Base-by-base conservation (phyloP, 2,329 filamentous ascomycete species). In the Lachnellula cervina region DNA sequence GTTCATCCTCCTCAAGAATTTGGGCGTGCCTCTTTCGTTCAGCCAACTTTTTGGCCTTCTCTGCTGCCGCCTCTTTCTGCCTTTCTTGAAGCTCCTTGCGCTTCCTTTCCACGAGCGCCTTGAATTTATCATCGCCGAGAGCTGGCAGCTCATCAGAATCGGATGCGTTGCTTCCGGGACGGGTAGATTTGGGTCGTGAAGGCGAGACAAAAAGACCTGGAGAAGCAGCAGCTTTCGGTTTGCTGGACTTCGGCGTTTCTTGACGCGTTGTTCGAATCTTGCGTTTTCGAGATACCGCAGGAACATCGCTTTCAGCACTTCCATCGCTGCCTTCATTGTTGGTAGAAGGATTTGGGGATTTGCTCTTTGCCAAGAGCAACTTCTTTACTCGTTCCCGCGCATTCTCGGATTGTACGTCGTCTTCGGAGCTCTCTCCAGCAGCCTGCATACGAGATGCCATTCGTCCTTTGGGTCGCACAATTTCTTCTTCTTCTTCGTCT, bases 51-150 rank as follows among this genome's bases (percentile, higher is more conserved):
- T 52, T 64, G 9, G 64, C 63, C 58, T 68, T 67, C 59, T 78
- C 76, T 35, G 73, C 75, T 51, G 77, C 78, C 56, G 80, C 76
- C 58, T 80, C 78, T 19, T 80, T 82, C 64, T 94, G 87, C 51
- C 78, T 83, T 4, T 82, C 86, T 37, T 85, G 74, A 7, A 87
- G 80, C 67, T 94, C 87, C 59, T 85, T 80, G 49, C 85, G 82
- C 67, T 93, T 94, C 64, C 83, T 81, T 46, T 84, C 83, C 11
- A 94, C 80, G 0, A 95, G 80, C 7, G 86, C 87, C 58, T 84
- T 77, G 65, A 96, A 86, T 5, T 86, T 82, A 42, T 81, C 76
- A 49, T 83, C 80, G 58, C 79, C 42, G 74, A 52, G 71, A 59
- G 11, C 59, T 5, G 80, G 76, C 1, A 81, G 56, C 21, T 82